Base-by-base conservation (phyloP, 352 stramenopile species). In the Pythium rishiriense region DNA sequence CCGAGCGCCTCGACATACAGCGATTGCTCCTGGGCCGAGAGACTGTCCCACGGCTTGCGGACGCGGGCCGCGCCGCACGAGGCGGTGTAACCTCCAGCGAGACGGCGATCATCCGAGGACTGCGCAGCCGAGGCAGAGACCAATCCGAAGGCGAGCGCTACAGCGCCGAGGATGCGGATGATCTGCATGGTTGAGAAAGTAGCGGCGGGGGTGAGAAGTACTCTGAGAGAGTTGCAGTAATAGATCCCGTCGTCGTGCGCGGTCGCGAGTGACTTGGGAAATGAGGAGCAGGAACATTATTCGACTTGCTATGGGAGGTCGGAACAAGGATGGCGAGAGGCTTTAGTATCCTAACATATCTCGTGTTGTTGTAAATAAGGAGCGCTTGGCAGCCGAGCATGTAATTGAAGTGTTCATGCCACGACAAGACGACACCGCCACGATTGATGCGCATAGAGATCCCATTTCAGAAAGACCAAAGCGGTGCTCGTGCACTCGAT, bases 1-100 rank as follows among this genome's bases (percentile, higher is more conserved):
- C 62, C 45, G 2, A 79, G 68, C 15, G 81, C 81, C 58, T 90
- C 79, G 0, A 87, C 62, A 64, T 87, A 90, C 22, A 88, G 66
- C 22, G 70, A 68, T 39, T 91, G 74, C 48, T 88, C 82, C 24
- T 73, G 63, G 9, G 52, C 39, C 1, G 66, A 66, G 24, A 91
- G 65, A 5, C 68, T 63, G 0, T 68, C 69, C 82, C 82, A 91
- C 0, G 77, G 72, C 22, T 85, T 83, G 21, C 82, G 79, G 19
- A 91, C 75, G 25, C 82, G 82, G 11, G 48, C 12, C 1, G 45
- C 49, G 26, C 66, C 58, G 29, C 81, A 90, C 26, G n/a, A n/a
- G n/a, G 76, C 62, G 5, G 68, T 50, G 60, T 88, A 88, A 53
- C 79, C 79, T 19, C 79, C 81, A 0, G 75, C 70, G 3, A 90